Percentiles rank a stretch among this genome's conserved stretches.
Conservation (phyloP, 306 rosid genomes). For the Quercus parvula region DNA sequence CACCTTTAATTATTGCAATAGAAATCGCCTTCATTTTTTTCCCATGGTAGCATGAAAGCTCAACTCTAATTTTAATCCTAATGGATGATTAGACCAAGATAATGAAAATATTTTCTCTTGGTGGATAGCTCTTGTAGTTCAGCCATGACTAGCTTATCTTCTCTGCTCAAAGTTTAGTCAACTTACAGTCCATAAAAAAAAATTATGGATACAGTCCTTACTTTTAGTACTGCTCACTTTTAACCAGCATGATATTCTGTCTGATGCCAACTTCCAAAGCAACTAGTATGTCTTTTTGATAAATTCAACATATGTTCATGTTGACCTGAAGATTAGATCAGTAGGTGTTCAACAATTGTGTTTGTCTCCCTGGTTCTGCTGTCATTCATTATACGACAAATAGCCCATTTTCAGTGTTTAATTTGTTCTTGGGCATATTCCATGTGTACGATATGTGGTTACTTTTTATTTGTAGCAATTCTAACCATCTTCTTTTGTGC, state of each 20-base stretch:
- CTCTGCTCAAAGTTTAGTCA: background rate
- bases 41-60: background rate
- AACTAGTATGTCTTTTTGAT: too few species aligned
- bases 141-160: background rate
- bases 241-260: background rate
- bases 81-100: background rate
- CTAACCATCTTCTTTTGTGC: slow-evolving; percentile 18
- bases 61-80: background rate
- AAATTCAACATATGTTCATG: too few species aligned
- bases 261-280: background rate
- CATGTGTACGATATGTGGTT: slow-evolving; percentile 2
- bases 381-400: slow-evolving; percentile 11
- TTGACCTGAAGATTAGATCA: too few species aligned
- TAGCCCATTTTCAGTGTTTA: slow-evolving; percentile 14
- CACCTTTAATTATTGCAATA: background rate
- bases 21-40: background rate
- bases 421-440: background rate
- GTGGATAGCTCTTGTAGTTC: background rate
- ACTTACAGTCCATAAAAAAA: background rate
- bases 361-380: background rate
- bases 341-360: background rate
- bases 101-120: background rate
- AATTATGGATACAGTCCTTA: background rate
- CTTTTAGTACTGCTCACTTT: background rate
- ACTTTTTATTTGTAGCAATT: slow-evolving; percentile 1